Percentiles rank a stretch among this genome's conserved stretches.
Evolutionary conservation across 805 yeast genomes (phyloP).

Genomic region (Nakazawaea wyomingensis): DNA sequence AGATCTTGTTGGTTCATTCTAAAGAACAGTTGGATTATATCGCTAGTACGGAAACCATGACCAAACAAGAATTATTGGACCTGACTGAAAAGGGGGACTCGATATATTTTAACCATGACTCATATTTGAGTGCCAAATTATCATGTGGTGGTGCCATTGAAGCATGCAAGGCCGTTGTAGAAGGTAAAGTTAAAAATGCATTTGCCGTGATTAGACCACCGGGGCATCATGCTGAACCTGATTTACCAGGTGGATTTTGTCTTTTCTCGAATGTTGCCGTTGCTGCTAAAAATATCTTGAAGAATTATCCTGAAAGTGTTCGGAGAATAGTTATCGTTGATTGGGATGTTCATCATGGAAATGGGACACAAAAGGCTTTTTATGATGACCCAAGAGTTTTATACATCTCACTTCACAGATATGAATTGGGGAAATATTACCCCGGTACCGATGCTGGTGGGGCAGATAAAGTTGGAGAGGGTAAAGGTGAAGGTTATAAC

Average conservation of each 20-base stretch:
- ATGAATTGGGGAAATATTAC: constrained; percentile 85
- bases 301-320: constrained; percentile 82
- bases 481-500: constrained; percentile 79
- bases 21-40: constrained; percentile 73
- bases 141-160: constrained; percentile 98
- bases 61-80: constrained; percentile 66
- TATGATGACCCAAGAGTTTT: constrained; percentile 84
- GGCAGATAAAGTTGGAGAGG: constrained; percentile 77
- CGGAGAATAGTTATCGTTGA: constrained; percentile 79
- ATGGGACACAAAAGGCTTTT: constrained; percentile 95
- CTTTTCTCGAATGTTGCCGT: constrained; percentile 95
- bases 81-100: constrained; percentile 93
- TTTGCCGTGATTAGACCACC: constrained; percentile 97
- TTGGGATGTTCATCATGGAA: constrained; percentile 99
- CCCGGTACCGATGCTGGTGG: constrained; percentile 91
- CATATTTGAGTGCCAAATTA: constrained; percentile 77
- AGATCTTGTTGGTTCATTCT: constrained; percentile 81
- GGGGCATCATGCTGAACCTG: constrained; percentile 99
- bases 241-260: constrained; percentile 95
- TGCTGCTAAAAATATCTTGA: constrained; percentile 82
- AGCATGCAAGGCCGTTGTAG: constrained; percentile 92
- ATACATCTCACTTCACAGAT: constrained; percentile 88
- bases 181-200: constrained; percentile 85
- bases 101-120: constrained; percentile 90
- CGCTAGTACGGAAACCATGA: constrained; percentile 70